Evolutionary conservation across 352 stramenopile species (phyloP).

Genomic region (Globisporangium emineosum): DNA sequence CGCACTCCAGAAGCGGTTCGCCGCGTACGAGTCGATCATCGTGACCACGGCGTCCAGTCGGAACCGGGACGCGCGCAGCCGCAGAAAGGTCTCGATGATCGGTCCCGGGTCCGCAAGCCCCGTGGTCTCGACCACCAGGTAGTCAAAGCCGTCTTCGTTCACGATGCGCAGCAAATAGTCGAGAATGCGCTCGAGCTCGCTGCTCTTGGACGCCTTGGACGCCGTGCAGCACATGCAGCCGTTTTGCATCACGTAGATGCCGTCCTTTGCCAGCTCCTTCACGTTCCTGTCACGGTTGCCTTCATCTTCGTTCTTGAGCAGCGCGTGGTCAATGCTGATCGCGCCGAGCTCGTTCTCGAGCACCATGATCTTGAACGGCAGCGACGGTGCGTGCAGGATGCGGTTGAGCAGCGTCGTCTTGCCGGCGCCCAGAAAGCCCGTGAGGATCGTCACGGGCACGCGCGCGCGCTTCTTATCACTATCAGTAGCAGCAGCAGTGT

Average conservation of each 20-base stretch:
- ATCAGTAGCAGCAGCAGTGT: not conserved
- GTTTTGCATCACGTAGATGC: constrained; percentile 98
- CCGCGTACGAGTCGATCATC: constrained; percentile 90
- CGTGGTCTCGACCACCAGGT: constrained; percentile 96
- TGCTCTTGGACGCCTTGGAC: constrained; percentile 88
- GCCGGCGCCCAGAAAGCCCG: constrained; percentile 92
- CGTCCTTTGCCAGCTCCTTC: constrained; percentile 38
- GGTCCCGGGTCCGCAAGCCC: constrained; percentile 95
- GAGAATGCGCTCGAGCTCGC: constrained; percentile 90
- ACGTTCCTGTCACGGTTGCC: constrained; percentile 9
- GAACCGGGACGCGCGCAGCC: constrained; percentile 87
- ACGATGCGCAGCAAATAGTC: constrained; percentile 72
- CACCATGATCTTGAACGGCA: constrained; percentile 94
- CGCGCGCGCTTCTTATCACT: not conserved
- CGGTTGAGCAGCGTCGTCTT: constrained; percentile 97
- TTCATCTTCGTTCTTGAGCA: constrained; percentile 30
- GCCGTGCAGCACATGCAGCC: constrained; percentile 98
- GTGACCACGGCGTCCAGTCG: constrained; percentile 95
- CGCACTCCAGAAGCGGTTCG: constrained; percentile 39
- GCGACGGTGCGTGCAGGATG: constrained; percentile 84
- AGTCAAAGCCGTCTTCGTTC: constrained; percentile 91
- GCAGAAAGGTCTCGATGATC: constrained; percentile 97
- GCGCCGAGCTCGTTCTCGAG: constrained; percentile 88
- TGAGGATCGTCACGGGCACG: constrained; percentile 92
- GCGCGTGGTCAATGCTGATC: constrained; percentile 66